Conservation (phyloP, 164 flowering plant genomes). For the Aristolochia fimbriata region DNA sequence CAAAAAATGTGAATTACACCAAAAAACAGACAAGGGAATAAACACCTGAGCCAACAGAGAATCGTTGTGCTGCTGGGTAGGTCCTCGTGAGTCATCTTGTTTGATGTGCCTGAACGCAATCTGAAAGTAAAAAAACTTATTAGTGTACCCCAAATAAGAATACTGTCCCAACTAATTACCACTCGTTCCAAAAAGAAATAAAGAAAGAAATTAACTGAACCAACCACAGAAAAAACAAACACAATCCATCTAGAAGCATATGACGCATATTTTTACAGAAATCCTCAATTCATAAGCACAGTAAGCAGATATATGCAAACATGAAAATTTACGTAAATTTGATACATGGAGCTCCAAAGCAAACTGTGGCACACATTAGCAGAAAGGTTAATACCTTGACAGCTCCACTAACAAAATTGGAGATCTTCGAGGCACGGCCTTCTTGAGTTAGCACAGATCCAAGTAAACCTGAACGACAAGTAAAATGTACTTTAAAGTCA, state of each 20-base stretch:
- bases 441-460: slow-evolving; percentile 72
- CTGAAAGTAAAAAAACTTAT: slow-evolving; percentile 24
- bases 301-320: too few species aligned
- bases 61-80: slow-evolving; percentile 51
- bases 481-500: background rate
- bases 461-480: slow-evolving; percentile 39
- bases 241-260: too few species aligned
- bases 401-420: slow-evolving; percentile 58
- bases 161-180: too few species aligned
- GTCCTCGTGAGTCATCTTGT: slow-evolving; percentile 36
- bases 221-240: too few species aligned
- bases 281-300: too few species aligned
- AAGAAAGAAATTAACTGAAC: too few species aligned
- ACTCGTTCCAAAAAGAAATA: too few species aligned
- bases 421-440: slow-evolving; percentile 41
- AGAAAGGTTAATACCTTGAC: slow-evolving; percentile 42
- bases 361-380: background rate
- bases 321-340: background rate
- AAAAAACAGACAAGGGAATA: background rate
- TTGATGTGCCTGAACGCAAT: slow-evolving; percentile 40
- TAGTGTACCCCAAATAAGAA: background rate
- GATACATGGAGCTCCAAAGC: background rate
- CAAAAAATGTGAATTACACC: background rate
- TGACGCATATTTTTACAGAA: too few species aligned
- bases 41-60: slow-evolving; percentile 74